phyloP scores from a whole-genome alignment of 2,329 filamentous ascomycete genomes.

The Geosmithia flava region DNA sequence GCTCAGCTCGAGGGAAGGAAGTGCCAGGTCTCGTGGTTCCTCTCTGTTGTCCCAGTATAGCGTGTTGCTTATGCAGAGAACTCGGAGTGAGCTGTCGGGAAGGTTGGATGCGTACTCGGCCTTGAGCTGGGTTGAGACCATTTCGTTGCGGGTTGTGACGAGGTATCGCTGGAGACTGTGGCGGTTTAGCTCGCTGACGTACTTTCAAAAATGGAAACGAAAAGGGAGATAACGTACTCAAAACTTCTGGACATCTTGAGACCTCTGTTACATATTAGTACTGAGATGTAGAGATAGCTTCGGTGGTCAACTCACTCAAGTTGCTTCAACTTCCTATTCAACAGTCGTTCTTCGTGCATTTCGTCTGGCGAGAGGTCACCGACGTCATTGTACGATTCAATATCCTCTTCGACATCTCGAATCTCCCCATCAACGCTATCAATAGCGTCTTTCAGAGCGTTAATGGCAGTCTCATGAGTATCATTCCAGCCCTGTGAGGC shows the following conservation, averaged over 20 bases:
- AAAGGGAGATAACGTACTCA: too few relatives aligned
- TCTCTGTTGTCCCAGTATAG: constrained; percentile 25
- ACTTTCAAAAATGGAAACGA: too few relatives aligned
- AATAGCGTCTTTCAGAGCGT: constrained; percentile 7
- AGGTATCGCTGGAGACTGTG: constrained; percentile 20
- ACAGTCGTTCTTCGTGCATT: too few relatives aligned
- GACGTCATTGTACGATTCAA: too few relatives aligned
- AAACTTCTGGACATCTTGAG: too few relatives aligned
- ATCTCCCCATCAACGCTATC: not conserved
- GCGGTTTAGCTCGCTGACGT: too few relatives aligned
- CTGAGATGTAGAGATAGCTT: too few relatives aligned
- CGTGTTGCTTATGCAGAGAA: constrained; percentile 32
- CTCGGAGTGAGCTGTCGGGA: constrained; percentile 10
- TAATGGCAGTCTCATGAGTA: constrained; percentile 6
- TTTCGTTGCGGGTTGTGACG: constrained; percentile 22
- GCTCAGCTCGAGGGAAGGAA: constrained; percentile 23
- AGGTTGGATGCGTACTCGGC: constrained; percentile 14
- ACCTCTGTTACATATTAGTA: too few relatives aligned
- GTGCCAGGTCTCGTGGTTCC: constrained; percentile 8
- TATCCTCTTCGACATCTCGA: too few relatives aligned
- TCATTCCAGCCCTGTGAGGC: constrained; percentile 18
- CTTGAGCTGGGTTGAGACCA: constrained; percentile 15
- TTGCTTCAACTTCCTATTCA: too few relatives aligned
- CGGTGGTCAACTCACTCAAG: too few relatives aligned
- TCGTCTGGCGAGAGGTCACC: too few relatives aligned